Evolutionary conservation across 345 rosid species (phyloP).

Genomic region (Sonneratia caseolaris): DNA sequence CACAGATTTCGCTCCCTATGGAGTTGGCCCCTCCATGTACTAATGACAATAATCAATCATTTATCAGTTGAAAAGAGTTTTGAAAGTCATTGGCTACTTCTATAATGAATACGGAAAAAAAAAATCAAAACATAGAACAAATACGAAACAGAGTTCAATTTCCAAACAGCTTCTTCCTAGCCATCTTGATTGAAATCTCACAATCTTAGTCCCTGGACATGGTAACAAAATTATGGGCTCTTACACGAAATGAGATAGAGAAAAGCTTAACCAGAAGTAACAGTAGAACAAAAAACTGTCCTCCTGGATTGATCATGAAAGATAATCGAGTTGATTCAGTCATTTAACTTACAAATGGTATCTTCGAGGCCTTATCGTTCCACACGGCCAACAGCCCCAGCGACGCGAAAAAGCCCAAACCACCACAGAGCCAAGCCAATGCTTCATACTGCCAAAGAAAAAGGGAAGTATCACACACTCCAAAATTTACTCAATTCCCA

Average conservation of each 20-base stretch:
- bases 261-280: not conserved
- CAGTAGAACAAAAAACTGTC: not conserved
- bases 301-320: not conserved
- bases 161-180: not conserved
- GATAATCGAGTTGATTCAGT: not conserved
- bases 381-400: constrained; percentile 65
- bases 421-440: constrained; percentile 93
- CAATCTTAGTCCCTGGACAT: not conserved
- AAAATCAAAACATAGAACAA: no score
- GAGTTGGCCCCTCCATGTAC: not conserved
- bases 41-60: not conserved
- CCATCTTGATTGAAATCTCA: not conserved
- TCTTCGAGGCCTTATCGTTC: constrained; percentile 87
- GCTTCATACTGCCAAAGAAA: constrained; percentile 62
- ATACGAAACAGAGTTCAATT: not conserved
- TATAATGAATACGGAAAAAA: no score
- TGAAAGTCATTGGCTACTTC: not conserved
- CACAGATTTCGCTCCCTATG: not conserved
- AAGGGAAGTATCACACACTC: not conserved
- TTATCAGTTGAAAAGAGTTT: not conserved
- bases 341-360: constrained; percentile 68
- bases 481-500: not conserved
- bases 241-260: not conserved
- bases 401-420: constrained; percentile 67
- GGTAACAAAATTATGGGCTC: not conserved